phyloP scores from a whole-genome alignment of 257 asterid genomes.

The Petrea volubilis region DNA sequence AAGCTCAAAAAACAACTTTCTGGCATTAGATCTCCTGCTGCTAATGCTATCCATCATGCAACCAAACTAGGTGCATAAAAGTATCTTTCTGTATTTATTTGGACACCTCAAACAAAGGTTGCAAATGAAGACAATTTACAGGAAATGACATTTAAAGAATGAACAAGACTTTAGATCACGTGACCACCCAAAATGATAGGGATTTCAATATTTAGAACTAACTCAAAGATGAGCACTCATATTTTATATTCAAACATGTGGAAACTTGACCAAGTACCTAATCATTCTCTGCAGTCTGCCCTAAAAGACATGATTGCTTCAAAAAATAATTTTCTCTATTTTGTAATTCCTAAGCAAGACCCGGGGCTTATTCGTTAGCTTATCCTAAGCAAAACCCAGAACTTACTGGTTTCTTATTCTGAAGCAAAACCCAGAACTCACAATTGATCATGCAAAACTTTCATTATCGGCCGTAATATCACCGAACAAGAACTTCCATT shows the following conservation, averaged over 20 bases:
- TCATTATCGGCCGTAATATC: neutral
- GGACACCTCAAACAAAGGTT: neutral
- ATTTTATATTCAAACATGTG: neutral
- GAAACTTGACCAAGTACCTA: neutral
- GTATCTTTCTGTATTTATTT: constrained; percentile 4
- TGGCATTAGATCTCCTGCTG: no score
- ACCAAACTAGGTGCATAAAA: neutral
- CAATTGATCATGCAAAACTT: neutral
- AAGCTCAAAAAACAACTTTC: no score
- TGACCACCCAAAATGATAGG: neutral
- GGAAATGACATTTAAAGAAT: neutral
- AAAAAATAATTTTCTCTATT: neutral
- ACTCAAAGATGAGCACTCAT: neutral
- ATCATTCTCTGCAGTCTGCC: neutral
- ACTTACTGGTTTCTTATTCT: no score
- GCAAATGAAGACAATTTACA: neutral
- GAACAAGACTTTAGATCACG: no score
- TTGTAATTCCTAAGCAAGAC: neutral
- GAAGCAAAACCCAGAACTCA: constrained; percentile 1
- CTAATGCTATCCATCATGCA: no score
- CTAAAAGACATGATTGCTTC: constrained; percentile 7
- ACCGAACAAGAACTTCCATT: neutral
- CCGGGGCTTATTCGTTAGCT: no score
- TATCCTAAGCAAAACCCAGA: no score
- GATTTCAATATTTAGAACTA: neutral